Evolutionary conservation across 306 rosid species (phyloP), one percentile per base, ranked within the genome.

Genomic region (Trifolium dubium): DNA sequence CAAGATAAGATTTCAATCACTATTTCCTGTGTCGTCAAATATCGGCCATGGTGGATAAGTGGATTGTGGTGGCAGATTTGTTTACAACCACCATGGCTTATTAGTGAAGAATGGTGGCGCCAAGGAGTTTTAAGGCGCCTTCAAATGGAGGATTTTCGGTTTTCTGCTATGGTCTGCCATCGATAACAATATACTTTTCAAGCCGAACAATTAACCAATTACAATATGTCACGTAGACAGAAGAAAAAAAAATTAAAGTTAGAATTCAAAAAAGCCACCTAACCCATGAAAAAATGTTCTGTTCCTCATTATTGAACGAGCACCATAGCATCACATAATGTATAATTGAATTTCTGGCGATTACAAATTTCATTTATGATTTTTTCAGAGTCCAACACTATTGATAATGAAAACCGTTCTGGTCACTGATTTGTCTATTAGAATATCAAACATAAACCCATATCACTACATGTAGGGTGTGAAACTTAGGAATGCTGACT

Each of bases 131-230:
- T 44, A 12, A 44, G 15, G 14, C 13, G n/a, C n/a, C 50, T 44
- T 44, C 14, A 44, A 44, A 44, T 11, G 50, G 50, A 1, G 5
- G 50, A 44, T 13, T 44, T 44, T 12, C 12, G 50, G 50, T n/a
- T 44, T 11, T 41, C 47, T 12, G 14, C 47, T 13, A 41, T 41
- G 4, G 4, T 41, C 47, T 13, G 14, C 47, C 14, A 41, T 41
- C 49, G 4, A 43, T 43, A 43, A 43, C 56, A 31, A 31, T 12
- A 62, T 40, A 77, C 76, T 53, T 75, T 73, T 66, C 77, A 72
- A 50, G 51, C 49, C 4, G 8, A 35, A 40, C 62, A 69, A 10
- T 13, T 49, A 64, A 37, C 55, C 28, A 71, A 76, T 23, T 61
- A n/a, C 76, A 60, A 17, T 66, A 8, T 46, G 53, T 19, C 19